Conservation (phyloP, 331 rosid species). For the Saraca asoca region DNA sequence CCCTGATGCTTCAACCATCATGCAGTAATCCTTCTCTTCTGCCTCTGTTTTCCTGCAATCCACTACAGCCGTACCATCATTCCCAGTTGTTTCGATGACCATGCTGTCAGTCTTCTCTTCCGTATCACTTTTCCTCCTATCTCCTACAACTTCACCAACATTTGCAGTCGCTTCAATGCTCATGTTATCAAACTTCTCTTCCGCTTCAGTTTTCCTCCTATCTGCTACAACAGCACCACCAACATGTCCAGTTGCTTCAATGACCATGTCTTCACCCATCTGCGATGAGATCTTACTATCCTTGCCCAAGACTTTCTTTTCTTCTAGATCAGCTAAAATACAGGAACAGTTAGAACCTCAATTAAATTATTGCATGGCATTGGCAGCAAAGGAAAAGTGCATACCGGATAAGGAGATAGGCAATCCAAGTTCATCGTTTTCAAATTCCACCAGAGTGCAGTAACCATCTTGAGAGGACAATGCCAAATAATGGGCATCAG, state of each 20-base stretch:
- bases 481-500: slow-evolving; percentile 77
- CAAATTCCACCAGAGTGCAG: slow-evolving; percentile 84
- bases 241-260: slow-evolving; percentile 21
- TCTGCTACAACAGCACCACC: slow-evolving; percentile 17
- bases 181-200: slow-evolving; percentile 36
- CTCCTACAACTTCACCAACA: slow-evolving; percentile 14
- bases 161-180: slow-evolving; percentile 25
- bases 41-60: not conserved
- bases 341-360: slow-evolving; percentile 22
- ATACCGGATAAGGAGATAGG: slow-evolving; percentile 59
- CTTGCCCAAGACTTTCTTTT: slow-evolving; percentile 32
- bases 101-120: slow-evolving; percentile 25
- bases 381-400: slow-evolving; percentile 15
- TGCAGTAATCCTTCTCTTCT: not conserved
- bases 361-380: slow-evolving; percentile 22
- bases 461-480: slow-evolving; percentile 95
- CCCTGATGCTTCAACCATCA: not conserved
- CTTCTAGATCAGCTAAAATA: slow-evolving; percentile 42
- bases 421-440: slow-evolving; percentile 70
- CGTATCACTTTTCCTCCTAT: slow-evolving; percentile 8
- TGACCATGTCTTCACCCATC: slow-evolving; percentile 36
- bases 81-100: slow-evolving; percentile 26
- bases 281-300: slow-evolving; percentile 35
- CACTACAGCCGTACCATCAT: not conserved
- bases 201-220: slow-evolving; percentile 36